phyloP scores from a whole-genome alignment of 2,329 filamentous ascomycete species.

The Tolypocladium pustulatum region DNA sequence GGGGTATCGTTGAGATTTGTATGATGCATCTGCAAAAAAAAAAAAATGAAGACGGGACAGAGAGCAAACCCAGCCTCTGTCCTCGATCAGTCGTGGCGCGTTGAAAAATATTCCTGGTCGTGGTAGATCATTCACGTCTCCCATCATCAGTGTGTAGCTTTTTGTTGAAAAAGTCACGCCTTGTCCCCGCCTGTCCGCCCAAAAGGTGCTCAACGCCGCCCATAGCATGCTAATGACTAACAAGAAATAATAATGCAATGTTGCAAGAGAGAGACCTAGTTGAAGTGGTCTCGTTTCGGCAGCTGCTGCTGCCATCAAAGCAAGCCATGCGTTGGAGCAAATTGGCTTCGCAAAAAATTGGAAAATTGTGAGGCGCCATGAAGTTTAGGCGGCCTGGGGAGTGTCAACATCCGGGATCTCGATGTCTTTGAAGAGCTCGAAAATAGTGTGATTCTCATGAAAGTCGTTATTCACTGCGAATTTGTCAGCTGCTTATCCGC shows the following conservation, averaged over 20 bases:
- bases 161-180: conserved; percentile 31
- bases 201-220: conserved; percentile 4
- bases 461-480: conserved; percentile 91
- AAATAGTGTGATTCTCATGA: conserved; percentile 72
- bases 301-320: conserved; percentile 1
- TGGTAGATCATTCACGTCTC: conserved; percentile 1
- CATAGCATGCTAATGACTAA: conserved; percentile 7
- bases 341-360: neutral
- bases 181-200: conserved; percentile 8
- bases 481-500: neutral
- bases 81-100: conserved; percentile 5
- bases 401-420: conserved; percentile 53
- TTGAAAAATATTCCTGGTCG: conserved; percentile 2
- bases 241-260: conserved; percentile 8
- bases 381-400: conserved; percentile 7
- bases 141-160: conserved; percentile 19
- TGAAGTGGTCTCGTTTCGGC: conserved; percentile 4
- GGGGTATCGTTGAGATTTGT: conserved; percentile 31
- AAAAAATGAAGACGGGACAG: conserved; percentile 2
- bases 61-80: neutral
- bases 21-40: conserved; percentile 21
- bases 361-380: neutral
- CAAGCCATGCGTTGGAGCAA: conserved; percentile 6
- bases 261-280: conserved; percentile 2
- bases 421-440: conserved; percentile 74